Evolutionary conservation across 169 alveolate genomes (phyloP), one percentile per base, ranked within the genome.

Genomic region (Ichthyophthirius multifiliis): DNA sequence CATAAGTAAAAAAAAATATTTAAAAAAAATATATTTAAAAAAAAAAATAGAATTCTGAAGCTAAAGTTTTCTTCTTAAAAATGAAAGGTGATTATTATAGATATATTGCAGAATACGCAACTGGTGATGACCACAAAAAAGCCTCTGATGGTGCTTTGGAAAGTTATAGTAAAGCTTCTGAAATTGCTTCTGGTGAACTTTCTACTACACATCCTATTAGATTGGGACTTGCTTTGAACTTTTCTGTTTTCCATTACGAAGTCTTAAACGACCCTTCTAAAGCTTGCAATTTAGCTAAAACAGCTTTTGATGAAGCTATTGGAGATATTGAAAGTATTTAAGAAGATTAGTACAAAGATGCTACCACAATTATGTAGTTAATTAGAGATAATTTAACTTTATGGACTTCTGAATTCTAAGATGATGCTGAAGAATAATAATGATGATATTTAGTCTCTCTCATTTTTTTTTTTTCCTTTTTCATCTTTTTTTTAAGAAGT

Each of bases 41-140:
- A 55, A 15, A 32, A 15, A 7, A 65, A 65, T 83, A 88, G 79
- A 92, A 85, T 65, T 89, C 94, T 67, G 99, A 98, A 91, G 93
- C 98, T 76, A 93, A 95, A 85, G 99, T 98, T 48, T 99, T 98
- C 94, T 98, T 97, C 94, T 93, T 94, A 83, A 99, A 99, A 95
- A 98, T 99, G 99, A 98, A 98, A 94, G 99, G 99, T n/a, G 99
- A 99, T 92, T 98, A 98, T 90, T 98, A 97, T 94, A 97, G 99
- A 75, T 98, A 98, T 86, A 91, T 97, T 74, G 96, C 99, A 35
- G 99, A 99, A 92, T 97, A 95, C 95, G 95, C 98, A 16, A 88
- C 96, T 45, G 99, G 98, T 46, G 99, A 97, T 39, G 93, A 92
- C 62, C 97, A 97, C 87, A 94, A 90, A 81, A 94, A 91, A 65